phyloP scores from a whole-genome alignment of 192 early-diverging fungal genomes.

The Thamnidium elegans region DNA sequence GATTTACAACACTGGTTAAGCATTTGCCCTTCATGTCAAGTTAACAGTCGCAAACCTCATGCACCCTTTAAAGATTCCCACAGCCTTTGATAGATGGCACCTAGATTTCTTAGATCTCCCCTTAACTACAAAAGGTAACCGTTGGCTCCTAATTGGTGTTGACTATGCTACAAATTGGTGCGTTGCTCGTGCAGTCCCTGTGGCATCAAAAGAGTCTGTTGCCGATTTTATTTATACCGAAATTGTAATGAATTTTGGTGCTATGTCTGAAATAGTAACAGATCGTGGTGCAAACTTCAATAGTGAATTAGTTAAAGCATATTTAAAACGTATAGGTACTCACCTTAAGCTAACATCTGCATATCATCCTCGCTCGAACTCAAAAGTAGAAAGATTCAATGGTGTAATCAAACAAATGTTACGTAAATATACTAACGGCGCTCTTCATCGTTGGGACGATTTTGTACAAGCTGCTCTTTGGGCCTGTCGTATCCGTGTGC shows the following conservation, averaged over 20 bases:
- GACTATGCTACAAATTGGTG: conserved; percentile 38
- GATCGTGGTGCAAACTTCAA: conserved; percentile 26
- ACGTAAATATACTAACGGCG: conserved; percentile 14
- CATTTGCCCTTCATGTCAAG: conserved; percentile 4
- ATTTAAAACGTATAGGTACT: conserved; percentile 1
- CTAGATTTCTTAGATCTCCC: conserved; percentile 20
- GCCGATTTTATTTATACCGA: conserved; percentile 29
- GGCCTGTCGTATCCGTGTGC: conserved; percentile 6
- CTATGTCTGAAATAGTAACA: conserved; percentile 17
- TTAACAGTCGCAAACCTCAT: background rate
- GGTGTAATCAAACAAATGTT: conserved; percentile 17
- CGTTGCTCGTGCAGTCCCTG: conserved; percentile 20
- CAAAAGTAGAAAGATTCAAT: conserved; percentile 20
- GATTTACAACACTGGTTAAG: conserved; percentile 13
- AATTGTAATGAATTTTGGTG: conserved; percentile 27
- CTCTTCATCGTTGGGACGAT: conserved; percentile 20
- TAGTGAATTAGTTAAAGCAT: background rate
- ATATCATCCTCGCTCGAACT: conserved; percentile 25
- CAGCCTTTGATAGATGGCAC: too few species aligned
- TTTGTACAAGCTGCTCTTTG: conserved; percentile 16
- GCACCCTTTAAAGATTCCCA: too few species aligned
- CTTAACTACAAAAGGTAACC: conserved; percentile 1
- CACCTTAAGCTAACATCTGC: conserved; percentile 20
- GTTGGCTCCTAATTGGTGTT: conserved; percentile 25
- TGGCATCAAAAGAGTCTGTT: conserved; percentile 11